Base-by-base conservation (phyloP, 495 filamentous ascomycete genomes). In the Trichodelitschia bisporula region DNA sequence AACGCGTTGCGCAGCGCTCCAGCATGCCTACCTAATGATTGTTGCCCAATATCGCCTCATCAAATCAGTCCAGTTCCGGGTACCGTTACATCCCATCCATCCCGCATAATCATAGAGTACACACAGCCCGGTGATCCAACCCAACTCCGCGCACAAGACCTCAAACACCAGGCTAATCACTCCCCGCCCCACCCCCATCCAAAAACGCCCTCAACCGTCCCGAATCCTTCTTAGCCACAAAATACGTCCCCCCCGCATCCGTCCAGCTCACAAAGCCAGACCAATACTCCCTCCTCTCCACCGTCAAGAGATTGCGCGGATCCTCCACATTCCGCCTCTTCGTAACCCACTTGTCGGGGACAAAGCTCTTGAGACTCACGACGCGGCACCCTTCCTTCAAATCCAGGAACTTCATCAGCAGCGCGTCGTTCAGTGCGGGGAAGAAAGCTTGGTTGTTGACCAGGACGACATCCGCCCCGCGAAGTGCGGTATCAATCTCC, bases 371-470 rank as follows among this genome's bases (percentile, higher is more conserved):
- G 18, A 90, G 53, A 6, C 71, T 78, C 18, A 95, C 70, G 34
- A 97, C 74, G 48, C 74, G 68, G 46, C 75, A 76, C 17, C 89
- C 89, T 29, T 80, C 69, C 51, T 92, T 93, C 40, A 93, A 62
- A 46, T 97, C 86, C 36, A 97, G 51, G 46, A 97, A 97, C 55
- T 91, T 75, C 38, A 76, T 71, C 38, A 80, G 69, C 31, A 97
- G 62, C 39, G 70, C 63, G 43, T 76, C 72, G 51, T 95, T 97
- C 33, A 92, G 62, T 26, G 69, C 62, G 3, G 79, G 68, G 9
- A 69, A 77, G 48, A 97, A 97, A 14, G 76, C 86, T 51, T 95
- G 77, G 50, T 95, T 97, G 56, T 97, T 97, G 38, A 95, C 83
- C 18, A 97, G 61, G 15, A 97, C 64, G 16, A 93, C 79, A 47